These are phyloP conservation scores for Acacia pycnantha DNA, from an alignment of 331 rosid genomes.

Conservation along the genomic window DNA sequence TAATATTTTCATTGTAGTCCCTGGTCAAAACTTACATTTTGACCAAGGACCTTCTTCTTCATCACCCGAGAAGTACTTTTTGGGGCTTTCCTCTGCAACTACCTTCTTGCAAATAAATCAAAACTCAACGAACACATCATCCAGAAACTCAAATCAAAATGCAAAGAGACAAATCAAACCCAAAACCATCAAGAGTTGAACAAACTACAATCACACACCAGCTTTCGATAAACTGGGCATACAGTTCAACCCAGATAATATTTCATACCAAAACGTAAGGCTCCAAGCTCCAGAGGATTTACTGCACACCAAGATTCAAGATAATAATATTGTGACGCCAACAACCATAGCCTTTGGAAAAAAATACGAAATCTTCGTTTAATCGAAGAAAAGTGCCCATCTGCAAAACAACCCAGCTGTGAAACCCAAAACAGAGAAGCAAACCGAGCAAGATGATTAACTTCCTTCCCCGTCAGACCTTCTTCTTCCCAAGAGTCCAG, in stretches of 20 bases:
- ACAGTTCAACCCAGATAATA: conserved; percentile 50
- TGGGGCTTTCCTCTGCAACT: too few species aligned
- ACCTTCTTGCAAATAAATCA: too few species aligned
- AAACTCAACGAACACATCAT: too few species aligned
- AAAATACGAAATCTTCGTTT: conserved; percentile 3
- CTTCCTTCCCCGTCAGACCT: too few species aligned
- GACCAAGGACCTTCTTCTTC: too few species aligned
- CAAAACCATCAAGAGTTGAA: too few species aligned
- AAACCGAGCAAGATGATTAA: conserved; percentile 11
- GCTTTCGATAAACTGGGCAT: conserved; percentile 35
- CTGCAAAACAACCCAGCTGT: conserved; percentile 18
- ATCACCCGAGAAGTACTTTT: too few species aligned
- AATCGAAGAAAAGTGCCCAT: conserved; percentile 32
- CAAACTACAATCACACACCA: conserved; percentile 50
- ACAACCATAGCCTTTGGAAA: conserved; percentile 18
- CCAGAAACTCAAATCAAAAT: too few species aligned
- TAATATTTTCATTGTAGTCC: too few species aligned
- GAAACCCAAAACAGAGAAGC: conserved; percentile 12
- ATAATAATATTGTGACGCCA: conserved; percentile 22
- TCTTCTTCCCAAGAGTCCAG: too few species aligned
- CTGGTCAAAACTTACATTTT: too few species aligned
- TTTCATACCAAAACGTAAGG: conserved; percentile 38
- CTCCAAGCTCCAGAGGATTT: conserved; percentile 47
- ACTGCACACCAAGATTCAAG: conserved; percentile 46
- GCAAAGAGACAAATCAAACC: too few species aligned